These are phyloP conservation scores for Metschnikowia bowlesiae DNA, from an alignment of 805 yeast genomes.

Conservation along the genomic window DNA sequence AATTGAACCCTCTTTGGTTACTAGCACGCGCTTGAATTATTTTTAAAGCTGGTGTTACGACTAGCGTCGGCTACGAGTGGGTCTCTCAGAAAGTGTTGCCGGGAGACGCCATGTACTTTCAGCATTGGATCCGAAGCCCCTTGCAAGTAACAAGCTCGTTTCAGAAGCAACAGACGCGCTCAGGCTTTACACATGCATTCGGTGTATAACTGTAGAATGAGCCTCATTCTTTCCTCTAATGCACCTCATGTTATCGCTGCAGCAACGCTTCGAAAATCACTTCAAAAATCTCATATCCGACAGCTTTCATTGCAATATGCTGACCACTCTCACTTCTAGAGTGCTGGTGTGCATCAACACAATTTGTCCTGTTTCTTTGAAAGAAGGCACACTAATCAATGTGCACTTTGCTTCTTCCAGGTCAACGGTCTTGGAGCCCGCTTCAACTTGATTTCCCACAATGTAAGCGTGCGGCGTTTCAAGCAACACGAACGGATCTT, in stretches of 20 bases:
- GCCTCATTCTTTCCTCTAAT: not conserved
- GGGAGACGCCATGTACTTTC: not conserved
- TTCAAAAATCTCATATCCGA: not conserved
- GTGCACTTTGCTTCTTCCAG: constrained; percentile 37
- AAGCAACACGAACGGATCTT: constrained; percentile 76
- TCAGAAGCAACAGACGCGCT: not conserved
- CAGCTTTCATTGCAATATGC: constrained; percentile 14
- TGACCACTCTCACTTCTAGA: constrained; percentile 50
- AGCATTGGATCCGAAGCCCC: not conserved
- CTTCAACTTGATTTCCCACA: constrained; percentile 76
- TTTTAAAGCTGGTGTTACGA: not conserved
- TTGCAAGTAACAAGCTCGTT: not conserved
- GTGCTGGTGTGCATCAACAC: constrained; percentile 59
- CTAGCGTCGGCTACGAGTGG: not conserved
- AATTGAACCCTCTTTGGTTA: too few species aligned
- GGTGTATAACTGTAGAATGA: not conserved
- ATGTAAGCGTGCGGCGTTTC: constrained; percentile 85
- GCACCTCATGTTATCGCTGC: not conserved
- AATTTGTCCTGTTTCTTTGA: constrained; percentile 58
- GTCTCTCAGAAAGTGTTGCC: not conserved
- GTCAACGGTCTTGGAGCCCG: constrained; percentile 41
- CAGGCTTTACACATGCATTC: not conserved
- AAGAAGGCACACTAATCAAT: constrained; percentile 67
- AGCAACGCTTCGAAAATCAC: not conserved
- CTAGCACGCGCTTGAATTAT: not conserved